phyloP scores from a whole-genome alignment of 116 monocot genomes.

The Thalassia testudinum region DNA sequence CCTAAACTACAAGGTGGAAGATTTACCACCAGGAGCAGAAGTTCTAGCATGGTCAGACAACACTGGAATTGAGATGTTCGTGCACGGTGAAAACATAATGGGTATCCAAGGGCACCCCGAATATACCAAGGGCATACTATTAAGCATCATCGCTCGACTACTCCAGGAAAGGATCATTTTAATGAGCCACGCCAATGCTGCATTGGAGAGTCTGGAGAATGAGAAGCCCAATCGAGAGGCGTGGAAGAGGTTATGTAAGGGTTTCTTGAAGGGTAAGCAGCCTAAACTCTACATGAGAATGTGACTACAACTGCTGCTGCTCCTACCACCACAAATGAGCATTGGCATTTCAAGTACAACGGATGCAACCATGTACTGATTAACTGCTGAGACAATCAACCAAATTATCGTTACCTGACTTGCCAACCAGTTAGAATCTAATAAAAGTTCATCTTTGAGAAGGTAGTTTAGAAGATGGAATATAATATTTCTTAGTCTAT shows the following conservation, averaged over 20 bases:
- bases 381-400: too few species aligned
- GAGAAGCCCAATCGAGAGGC: slow-evolving; percentile 19
- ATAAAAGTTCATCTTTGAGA: too few species aligned
- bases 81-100: slow-evolving; percentile 45
- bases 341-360: too few species aligned
- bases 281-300: too few species aligned
- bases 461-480: too few species aligned
- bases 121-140: slow-evolving; percentile 62
- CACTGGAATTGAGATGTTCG: slow-evolving; percentile 69
- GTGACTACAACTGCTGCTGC: too few species aligned
- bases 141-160: slow-evolving; percentile 48
- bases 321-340: too few species aligned
- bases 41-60: slow-evolving; percentile 50
- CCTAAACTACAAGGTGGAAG: slow-evolving; percentile 26
- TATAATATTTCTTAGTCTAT: too few species aligned
- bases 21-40: slow-evolving; percentile 56
- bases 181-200: slow-evolving; percentile 18
- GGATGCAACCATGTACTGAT: too few species aligned
- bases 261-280: slow-evolving; percentile 37
- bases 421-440: too few species aligned
- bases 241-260: slow-evolving; percentile 38
- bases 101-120: slow-evolving; percentile 87
- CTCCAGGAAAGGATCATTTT: slow-evolving; percentile 35
- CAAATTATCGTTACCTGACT: too few species aligned
- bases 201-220: slow-evolving; percentile 13